phyloP scores from a whole-genome alignment of 1,139 yeast genomes.

The Ogataea hybrid region DNA sequence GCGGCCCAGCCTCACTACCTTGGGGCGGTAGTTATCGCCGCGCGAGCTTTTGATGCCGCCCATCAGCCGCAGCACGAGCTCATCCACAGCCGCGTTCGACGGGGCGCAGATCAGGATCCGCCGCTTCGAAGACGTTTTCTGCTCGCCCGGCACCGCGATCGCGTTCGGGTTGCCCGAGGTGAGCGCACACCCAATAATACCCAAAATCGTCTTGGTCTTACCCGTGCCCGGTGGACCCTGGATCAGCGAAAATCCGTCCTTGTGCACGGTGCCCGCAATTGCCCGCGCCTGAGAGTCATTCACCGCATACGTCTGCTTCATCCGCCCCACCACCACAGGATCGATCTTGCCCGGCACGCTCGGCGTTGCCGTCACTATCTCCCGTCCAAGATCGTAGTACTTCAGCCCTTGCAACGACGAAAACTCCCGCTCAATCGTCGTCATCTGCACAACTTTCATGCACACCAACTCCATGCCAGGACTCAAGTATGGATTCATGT shows the following conservation, averaged over 20 bases:
- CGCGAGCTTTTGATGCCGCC: conserved; percentile 60
- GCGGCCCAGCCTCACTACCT: conserved; percentile 86
- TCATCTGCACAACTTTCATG: conserved; percentile 78
- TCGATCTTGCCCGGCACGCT: conserved; percentile 39
- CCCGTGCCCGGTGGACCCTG: conserved; percentile 99
- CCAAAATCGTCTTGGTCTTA: conserved; percentile 93
- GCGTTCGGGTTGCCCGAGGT: conserved; percentile 36
- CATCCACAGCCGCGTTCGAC: conserved; percentile 98
- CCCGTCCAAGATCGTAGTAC: conserved; percentile 69
- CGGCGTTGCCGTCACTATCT: conserved; percentile 67
- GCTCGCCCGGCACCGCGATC: conserved; percentile 36
- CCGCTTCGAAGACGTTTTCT: conserved; percentile 17
- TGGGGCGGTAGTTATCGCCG: conserved; percentile 63
- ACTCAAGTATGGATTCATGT: conserved; percentile 52
- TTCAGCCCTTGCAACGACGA: conserved; percentile 78
- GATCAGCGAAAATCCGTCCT: conserved; percentile 80
- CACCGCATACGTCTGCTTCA: conserved; percentile 51
- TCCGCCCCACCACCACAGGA: conserved; percentile 32
- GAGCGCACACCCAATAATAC: conserved; percentile 79
- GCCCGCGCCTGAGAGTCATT: conserved; percentile 92
- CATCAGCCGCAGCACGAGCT: conserved; percentile 81
- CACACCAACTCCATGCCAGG: conserved; percentile 66
- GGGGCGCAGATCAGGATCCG: conserved; percentile 93
- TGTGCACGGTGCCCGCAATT: conserved; percentile 65
- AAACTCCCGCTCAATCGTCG: conserved; percentile 91